Evolutionary conservation across 139 green algal genomes (phyloP).

Genomic region (Chlamydomonas incerta): DNA sequence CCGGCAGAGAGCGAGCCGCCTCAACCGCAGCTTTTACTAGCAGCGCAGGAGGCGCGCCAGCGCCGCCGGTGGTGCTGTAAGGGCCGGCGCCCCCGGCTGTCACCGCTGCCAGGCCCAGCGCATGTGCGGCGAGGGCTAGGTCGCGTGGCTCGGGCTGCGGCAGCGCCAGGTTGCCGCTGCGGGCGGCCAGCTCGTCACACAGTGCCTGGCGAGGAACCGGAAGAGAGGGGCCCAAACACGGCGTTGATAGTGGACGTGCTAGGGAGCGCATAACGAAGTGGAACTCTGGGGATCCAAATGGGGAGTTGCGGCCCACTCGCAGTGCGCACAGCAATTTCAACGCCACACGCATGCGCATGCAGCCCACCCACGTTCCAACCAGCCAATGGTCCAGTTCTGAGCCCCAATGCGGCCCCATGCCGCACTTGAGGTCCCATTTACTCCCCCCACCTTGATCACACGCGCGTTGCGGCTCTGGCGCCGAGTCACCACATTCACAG

Average conservation of each 20-base stretch:
- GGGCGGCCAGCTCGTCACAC: not conserved
- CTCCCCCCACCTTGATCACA: constrained; percentile 3
- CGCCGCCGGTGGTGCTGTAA: not conserved
- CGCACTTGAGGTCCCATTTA: no score
- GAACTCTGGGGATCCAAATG: no score
- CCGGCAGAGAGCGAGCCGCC: not conserved
- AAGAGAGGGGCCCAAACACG: not conserved
- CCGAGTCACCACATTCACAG: not conserved
- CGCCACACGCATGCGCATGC: no score
- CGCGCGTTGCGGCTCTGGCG: constrained; percentile 12
- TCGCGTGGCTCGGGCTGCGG: constrained; percentile 6
- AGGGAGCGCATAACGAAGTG: not conserved
- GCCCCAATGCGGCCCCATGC: no score
- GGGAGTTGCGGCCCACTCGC: no score
- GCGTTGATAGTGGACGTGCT: not conserved
- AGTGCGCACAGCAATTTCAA: no score
- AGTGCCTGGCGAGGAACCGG: not conserved
- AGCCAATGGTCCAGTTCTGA: no score
- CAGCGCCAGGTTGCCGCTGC: constrained; percentile 12
- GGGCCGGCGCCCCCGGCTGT: no score
- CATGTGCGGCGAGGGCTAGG: not conserved
- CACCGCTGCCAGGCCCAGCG: not conserved
- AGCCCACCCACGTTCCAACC: no score
- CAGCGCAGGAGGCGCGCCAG: not conserved
- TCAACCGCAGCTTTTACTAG: not conserved